phyloP scores from a whole-genome alignment of 371 early-diverging fungal species.

The Choanephora cucurbitarum region DNA sequence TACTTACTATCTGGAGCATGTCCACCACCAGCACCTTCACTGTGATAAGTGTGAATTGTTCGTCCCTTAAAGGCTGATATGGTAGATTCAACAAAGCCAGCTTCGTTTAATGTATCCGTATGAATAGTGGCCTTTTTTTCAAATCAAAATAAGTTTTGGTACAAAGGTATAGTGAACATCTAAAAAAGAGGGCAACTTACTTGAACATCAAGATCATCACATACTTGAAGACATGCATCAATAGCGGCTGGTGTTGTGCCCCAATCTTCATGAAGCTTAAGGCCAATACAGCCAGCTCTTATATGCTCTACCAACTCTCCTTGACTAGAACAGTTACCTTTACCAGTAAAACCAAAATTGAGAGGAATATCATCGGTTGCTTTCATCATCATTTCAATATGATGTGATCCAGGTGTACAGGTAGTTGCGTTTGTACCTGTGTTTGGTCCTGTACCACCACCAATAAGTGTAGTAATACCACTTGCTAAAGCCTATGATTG shows the following conservation, averaged over 20 bases:
- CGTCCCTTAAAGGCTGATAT: slow-evolving; percentile 85
- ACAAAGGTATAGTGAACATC: no score
- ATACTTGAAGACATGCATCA: slow-evolving; percentile 80
- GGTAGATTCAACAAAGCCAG: slow-evolving; percentile 91
- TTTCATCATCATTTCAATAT: slow-evolving; percentile 86
- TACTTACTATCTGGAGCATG: slow-evolving; percentile 82
- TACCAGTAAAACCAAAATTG: slow-evolving; percentile 93
- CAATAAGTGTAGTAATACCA: slow-evolving; percentile 90
- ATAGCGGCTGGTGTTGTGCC: slow-evolving; percentile 93
- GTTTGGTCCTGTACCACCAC: slow-evolving; percentile 95
- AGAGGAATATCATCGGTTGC: slow-evolving; percentile 85
- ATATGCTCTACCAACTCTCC: slow-evolving; percentile 80
- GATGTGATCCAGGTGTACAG: slow-evolving; percentile 82
- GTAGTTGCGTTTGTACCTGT: slow-evolving; percentile 95
- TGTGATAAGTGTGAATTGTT: slow-evolving; percentile 93
- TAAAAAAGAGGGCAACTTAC: no score
- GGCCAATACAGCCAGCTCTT: slow-evolving; percentile 85
- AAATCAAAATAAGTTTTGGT: no score
- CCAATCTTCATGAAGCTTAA: slow-evolving; percentile 96
- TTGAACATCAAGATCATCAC: slow-evolving; percentile 90
- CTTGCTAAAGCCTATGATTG: slow-evolving; percentile 66
- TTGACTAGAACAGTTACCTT: slow-evolving; percentile 77
- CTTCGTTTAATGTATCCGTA: slow-evolving; percentile 93
- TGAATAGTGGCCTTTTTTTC: slow-evolving; percentile 86
- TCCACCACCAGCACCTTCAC: slow-evolving; percentile 97